phyloP scores from a whole-genome alignment of 805 yeast species.

The Ogataea paradorogensis region DNA sequence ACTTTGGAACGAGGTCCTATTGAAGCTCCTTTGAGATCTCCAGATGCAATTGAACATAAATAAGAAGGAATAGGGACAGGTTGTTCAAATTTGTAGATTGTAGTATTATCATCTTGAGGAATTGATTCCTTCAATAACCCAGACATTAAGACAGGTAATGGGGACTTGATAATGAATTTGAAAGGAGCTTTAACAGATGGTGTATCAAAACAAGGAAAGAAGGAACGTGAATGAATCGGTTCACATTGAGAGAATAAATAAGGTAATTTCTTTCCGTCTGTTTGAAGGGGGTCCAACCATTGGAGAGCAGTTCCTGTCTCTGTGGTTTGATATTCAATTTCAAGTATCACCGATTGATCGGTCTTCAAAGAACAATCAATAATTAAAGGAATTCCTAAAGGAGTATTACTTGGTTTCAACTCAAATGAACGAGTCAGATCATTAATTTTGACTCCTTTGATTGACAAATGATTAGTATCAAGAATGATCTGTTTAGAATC shows the following conservation, averaged over 20 bases:
- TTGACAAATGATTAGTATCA: constrained; percentile 64
- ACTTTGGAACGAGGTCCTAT: constrained; percentile 88
- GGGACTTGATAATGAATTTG: constrained; percentile 55
- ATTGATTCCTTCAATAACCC: constrained; percentile 39
- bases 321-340: constrained; percentile 66
- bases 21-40: constrained; percentile 61
- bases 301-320: constrained; percentile 78
- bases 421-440: constrained; percentile 32
- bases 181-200: constrained; percentile 76
- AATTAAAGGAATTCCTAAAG: constrained; percentile 57
- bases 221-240: constrained; percentile 84
- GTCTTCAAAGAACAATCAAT: constrained; percentile 27
- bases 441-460: constrained; percentile 46
- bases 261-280: constrained; percentile 67
- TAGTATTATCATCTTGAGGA: constrained; percentile 33
- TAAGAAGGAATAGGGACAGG: constrained; percentile 84
- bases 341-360: constrained; percentile 28
- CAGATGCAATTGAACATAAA: constrained; percentile 80
- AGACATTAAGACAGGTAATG: constrained; percentile 68
- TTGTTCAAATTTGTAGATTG: constrained; percentile 56
- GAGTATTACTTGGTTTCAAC: constrained; percentile 43
- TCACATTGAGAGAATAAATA: constrained; percentile 87
- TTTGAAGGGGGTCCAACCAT: constrained; percentile 72
- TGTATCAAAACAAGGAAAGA: constrained; percentile 89
- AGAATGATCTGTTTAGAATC: constrained; percentile 44